Evolutionary conservation across 2,329 filamentous ascomycete genomes (phyloP).

Genomic region (Ceratocystis lukuohia): DNA sequence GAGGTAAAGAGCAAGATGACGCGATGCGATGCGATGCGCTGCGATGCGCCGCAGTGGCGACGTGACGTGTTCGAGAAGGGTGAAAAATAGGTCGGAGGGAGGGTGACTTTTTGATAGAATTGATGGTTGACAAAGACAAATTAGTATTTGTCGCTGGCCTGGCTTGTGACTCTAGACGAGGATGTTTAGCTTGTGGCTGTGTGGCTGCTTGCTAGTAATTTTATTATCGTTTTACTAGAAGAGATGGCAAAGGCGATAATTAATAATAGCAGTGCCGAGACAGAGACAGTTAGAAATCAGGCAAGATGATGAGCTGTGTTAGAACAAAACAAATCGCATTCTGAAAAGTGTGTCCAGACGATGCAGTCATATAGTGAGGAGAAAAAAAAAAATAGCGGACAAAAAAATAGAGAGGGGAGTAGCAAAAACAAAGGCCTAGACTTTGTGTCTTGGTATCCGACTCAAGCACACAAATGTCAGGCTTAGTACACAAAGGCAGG

Average conservation of each 20-base stretch:
- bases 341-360: neutral
- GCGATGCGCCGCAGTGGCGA: conserved; percentile 2
- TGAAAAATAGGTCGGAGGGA: neutral
- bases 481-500: neutral
- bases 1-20: neutral
- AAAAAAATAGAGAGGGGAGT: neutral
- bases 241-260: neutral
- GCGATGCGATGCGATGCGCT: conserved; percentile 1
- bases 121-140: neutral
- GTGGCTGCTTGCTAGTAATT: neutral
- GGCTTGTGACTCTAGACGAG: neutral
- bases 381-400: neutral
- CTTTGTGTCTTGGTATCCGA: neutral
- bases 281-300: neutral
- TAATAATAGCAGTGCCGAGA: neutral
- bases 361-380: neutral
- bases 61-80: conserved; percentile 6
- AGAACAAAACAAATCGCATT: neutral
- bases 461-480: neutral
- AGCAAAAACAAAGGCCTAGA: neutral
- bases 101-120: neutral
- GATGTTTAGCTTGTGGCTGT: neutral
- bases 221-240: neutral
- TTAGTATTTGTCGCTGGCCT: neutral
- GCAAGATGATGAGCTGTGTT: neutral